Conservation (phyloP, 352 stramenopile genomes). For the Phytophthora pistaciae region DNA sequence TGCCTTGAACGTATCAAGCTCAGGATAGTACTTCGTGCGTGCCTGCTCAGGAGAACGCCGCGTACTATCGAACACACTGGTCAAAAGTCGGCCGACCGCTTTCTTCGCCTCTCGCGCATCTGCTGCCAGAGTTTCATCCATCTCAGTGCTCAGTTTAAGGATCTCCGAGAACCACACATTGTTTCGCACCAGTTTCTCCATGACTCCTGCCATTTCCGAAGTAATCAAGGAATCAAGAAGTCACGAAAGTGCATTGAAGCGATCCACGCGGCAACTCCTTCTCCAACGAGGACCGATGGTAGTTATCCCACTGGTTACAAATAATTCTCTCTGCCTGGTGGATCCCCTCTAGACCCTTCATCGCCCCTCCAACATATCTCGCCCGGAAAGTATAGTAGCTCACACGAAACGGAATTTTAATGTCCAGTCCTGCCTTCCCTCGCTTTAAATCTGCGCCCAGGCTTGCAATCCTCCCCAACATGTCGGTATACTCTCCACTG, state of each 20-base stretch:
- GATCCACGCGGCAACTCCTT: not conserved
- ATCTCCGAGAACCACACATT: not conserved
- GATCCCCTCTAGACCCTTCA: not conserved
- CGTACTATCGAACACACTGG: not conserved
- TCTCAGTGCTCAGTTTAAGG: not conserved
- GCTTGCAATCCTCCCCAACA: not conserved
- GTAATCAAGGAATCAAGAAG: not conserved
- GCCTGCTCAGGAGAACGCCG: not conserved
- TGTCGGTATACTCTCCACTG: not conserved
- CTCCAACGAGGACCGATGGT: not conserved
- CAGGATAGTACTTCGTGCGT: not conserved
- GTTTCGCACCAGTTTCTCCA: not conserved
- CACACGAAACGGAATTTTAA: not conserved
- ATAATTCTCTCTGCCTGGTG: not conserved
- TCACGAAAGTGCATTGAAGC: slow-evolving; percentile 1
- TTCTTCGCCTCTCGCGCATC: not conserved
- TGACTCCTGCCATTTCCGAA: not conserved
- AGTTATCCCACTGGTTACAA: not conserved
- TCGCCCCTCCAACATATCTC: not conserved
- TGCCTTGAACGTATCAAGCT: not conserved
- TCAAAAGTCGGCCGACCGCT: not conserved
- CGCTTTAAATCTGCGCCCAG: not conserved
- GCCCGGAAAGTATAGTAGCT: not conserved
- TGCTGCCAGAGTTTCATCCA: not conserved
- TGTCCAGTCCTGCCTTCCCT: not conserved